Conservation (phyloP, 306 rosid species). For the Amphicarpaea edgeworthii region DNA sequence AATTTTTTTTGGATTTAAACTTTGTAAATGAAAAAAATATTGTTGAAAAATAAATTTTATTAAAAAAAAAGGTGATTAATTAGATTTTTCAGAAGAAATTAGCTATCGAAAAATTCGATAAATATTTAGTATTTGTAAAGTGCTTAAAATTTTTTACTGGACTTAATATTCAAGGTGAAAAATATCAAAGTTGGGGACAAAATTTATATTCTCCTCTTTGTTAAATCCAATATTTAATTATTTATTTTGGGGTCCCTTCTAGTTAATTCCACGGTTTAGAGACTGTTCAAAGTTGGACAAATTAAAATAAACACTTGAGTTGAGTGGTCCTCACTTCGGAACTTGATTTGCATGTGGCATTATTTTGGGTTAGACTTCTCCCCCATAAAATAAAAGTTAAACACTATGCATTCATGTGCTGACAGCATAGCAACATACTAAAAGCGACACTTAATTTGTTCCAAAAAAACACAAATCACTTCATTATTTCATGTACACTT, state of each 20-base stretch:
- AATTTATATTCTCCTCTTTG: not conserved
- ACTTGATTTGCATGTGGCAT: constrained; percentile 29
- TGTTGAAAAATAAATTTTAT: too few species aligned
- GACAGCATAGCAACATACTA: constrained; percentile 17
- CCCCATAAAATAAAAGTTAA: constrained; percentile 4
- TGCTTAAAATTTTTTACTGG: too few species aligned
- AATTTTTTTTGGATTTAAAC: too few species aligned
- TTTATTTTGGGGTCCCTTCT: not conserved
- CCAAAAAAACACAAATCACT: not conserved
- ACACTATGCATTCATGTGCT: constrained; percentile 34
- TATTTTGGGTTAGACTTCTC: not conserved
- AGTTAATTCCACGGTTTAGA: not conserved
- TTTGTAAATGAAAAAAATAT: too few species aligned
- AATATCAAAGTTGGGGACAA: not conserved
- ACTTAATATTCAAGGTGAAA: not conserved
- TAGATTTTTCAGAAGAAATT: too few species aligned
- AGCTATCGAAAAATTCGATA: too few species aligned
- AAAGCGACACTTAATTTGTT: constrained; percentile 19
- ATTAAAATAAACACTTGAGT: not conserved
- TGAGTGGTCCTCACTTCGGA: constrained; percentile 14
- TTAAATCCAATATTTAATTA: not conserved
- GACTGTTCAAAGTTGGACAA: not conserved
- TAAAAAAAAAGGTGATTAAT: too few species aligned
- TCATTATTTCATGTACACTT: not conserved
- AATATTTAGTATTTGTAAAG: too few species aligned